Evolutionary conservation across 2,329 filamentous ascomycete genomes (phyloP), one percentile per base, ranked within the genome.

Genomic region (Chlorencoelia australis): DNA sequence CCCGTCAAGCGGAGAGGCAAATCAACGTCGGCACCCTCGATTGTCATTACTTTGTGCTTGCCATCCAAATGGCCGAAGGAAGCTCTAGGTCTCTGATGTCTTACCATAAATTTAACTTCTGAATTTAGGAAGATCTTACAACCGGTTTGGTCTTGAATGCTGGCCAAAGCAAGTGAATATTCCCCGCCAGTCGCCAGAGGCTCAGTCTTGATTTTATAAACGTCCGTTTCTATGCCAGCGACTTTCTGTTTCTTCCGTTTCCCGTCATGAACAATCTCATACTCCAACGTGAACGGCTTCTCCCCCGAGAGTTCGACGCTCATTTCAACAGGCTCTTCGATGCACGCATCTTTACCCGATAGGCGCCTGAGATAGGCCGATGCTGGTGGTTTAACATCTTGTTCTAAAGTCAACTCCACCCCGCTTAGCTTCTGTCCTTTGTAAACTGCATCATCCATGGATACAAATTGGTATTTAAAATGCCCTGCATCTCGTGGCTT

Each of bases 311-410:
- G 71, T 34, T 69, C 61, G 25, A 95, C 75, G 38, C 85, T 75
- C 18, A 91, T 75, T 20, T 79, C 73, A 5, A 88, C 75, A 14
- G 79, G 69, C 38, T 94, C 80, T 41, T 91, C 86, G 37, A 96
- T 80, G 55, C 91, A 98, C 32, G 82, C 77, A 49, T 73, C 78
- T 15, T 62, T 63, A 24, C 67, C 64, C 14, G 68, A 64, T 6
- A 67, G 64, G 17, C 69, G 63, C 28, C 73, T 68, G 37, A 87
- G 68, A 43, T 79, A 75, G 16, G 89, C 89, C 7, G 82, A 84
- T 5, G 91, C 89, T 4, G 88, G 84, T 7, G 91, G 91, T 59
- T 93, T 94, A 48, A 98, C 89, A 51, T 86, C 79, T 59, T 96
- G 89, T 59, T 93, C 81, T 26, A 96, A 63, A 7, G 74, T 61